Base-by-base conservation (phyloP, 1,284 basidiomycete genomes). In the Apiotrichum brassicae region DNA sequence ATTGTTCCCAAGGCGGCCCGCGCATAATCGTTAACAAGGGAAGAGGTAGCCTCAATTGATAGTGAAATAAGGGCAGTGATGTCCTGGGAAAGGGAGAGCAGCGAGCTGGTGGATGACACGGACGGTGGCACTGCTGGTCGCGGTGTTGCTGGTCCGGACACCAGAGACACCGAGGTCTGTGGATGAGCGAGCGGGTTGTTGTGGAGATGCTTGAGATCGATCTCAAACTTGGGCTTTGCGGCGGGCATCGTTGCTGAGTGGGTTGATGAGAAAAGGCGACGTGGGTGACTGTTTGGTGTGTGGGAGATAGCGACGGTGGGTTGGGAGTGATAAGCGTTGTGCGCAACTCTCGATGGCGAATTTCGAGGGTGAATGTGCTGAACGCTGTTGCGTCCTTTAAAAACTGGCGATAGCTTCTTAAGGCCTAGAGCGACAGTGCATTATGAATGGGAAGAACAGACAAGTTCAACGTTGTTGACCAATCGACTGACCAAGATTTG, bases 51-150 rank as follows among this genome's bases (percentile, higher is more conserved):
- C 43, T 70, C 68, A 36, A 64, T 23, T 1, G 65, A 64, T 1
- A 70, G 56, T 0, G 68, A 64, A 16, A 67, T 45, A n/a, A 70
- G 57, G 6, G 68, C 66, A 5, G 62, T 59, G 33, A 68, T 55
- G 48, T 70, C 68, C 46, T 65, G 65, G n/a, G 56, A 59, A 22
- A 70, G 56, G 3, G 61, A 58, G 22, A 68, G 45, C 36, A 70
- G 51, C 1, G 64, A 59, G 14, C 51, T 32, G 16, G 54, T 18
- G 3, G 49, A 51, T 1, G 53, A 49, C 25, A 23, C 14, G 3
- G 43, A 58, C 41, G 8, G 57, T 43, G 8, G 57, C 32, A 9
- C 44, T 49, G 24, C 33, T 13, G 46, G 46, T 2, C 26, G 46
- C n/a, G 36, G 36, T 26, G 28, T 30, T 12, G 23, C 32, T 23